Evolutionary conservation across 441 rosid species (phyloP).

Genomic region (Manihot esculenta): DNA sequence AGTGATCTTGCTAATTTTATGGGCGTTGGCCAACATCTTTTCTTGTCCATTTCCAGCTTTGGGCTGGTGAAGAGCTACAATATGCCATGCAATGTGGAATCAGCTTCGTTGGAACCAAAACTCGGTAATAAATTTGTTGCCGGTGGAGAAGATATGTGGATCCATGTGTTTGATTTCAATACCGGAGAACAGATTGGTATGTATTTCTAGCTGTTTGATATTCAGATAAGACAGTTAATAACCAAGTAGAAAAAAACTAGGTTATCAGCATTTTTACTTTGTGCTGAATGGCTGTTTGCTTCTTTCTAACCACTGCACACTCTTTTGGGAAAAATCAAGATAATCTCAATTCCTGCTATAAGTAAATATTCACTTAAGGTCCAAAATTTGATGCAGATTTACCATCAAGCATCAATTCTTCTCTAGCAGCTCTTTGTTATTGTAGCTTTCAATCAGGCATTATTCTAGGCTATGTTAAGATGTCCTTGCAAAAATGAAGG

Average conservation of each 20-base stretch:
- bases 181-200: conserved; percentile 91
- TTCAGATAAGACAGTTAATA: not conserved
- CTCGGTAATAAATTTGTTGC: conserved; percentile 77
- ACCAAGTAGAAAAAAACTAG: not conserved
- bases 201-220: conserved; percentile 7
- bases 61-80: conserved; percentile 70
- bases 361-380: not conserved
- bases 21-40: not conserved
- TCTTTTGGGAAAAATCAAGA: not conserved
- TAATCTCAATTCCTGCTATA: not conserved
- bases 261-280: not conserved
- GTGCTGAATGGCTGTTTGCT: not conserved
- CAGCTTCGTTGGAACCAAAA: conserved; percentile 94
- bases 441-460: not conserved
- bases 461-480: not conserved
- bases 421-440: not conserved
- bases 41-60: conserved; percentile 38
- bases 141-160: conserved; percentile 84
- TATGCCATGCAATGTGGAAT: conserved; percentile 76
- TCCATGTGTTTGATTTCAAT: conserved; percentile 73
- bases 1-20: not conserved
- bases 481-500: not conserved
- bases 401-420: not conserved
- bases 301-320: not conserved
- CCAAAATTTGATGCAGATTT: not conserved